Evolutionary conservation across 1,284 basidiomycete species (phyloP), one percentile per base, ranked within the genome.

Genomic region (Mycosarcoma mackinlayi): DNA sequence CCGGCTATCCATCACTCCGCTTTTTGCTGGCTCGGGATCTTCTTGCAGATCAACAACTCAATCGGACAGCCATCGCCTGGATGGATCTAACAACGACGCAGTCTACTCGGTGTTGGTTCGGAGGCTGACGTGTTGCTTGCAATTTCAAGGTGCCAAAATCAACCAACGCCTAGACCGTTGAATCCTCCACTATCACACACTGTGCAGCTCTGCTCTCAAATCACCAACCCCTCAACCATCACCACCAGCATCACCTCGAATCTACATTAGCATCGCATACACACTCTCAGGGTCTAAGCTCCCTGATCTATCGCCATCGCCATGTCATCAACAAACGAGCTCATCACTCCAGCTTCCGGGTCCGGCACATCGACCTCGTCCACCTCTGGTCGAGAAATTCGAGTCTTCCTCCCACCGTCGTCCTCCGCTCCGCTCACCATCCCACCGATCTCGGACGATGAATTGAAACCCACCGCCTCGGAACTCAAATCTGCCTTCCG

Each of bases 401-500:
- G 51, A 48, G 55, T 63, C 39, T 63, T 55, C 14, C 51, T 54
- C 0, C 59, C 66, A 16, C 56, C 66, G 13, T 35, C 45, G 14
- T 25, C 61, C 23, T 21, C 38, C 24, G 51, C 54, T 8, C 48
- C 46, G 6, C 7, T 41, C 14, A 19, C 42, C 23, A 30, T 24
- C n/a, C 33, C 39, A 3, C 40, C 40, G 3, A 28, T 23, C 4
- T 3, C 46, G 1, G 56, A 55, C 0, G 79, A 79, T 13, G 73
- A 79, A 18, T 58, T 92, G 75, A 87, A 86, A 16, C 91, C 90
- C 1, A 92, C 90, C 1, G 72, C 88, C 3, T 86, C 88, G 10
- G 93, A 95, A 80, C 84, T 94, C 60, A 88, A 88, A 73, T 85
- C 86, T 3, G 89, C 91, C 1, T 84, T 83, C 57, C 89, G 92